Evolutionary conservation across 139 green algal genomes (phyloP), one percentile per base, ranked within the genome.

Genomic region (Trebouxia sp.): DNA sequence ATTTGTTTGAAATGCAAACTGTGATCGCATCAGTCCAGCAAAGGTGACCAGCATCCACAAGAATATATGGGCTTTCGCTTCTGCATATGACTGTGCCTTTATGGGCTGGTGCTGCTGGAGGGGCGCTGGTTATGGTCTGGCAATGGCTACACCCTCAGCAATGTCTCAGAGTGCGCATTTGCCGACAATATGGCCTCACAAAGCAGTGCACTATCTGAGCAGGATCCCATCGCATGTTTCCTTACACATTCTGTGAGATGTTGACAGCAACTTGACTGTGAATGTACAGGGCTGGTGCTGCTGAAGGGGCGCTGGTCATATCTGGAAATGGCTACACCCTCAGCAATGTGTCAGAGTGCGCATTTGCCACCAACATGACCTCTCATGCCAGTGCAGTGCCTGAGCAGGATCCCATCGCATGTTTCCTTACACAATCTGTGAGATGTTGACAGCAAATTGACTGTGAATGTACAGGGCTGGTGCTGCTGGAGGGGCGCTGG

Each of bases 281-380:
- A n/a, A n/a, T 9, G 6, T 69, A 30, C 28, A 69, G 58, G 39
- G 58, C 58, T 69, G 58, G 58, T 24, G 58, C 24, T 17, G 22
- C 20, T 5, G 58, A 30, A 41, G 58, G 58, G 11, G 58, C 58
- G 10, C 58, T 69, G 8, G 58, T 30, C 58, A 69, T 69, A 28
- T 69, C 28, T 43, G 58, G 58, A 3, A 69, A 69, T 69, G 58
- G 58, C 30, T 69, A 69, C 30, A 69, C 58, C 58, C 58, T 69
- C 58, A 69, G n/a, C 58, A 69, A 69, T 20, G 24, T 69, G 7
- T 69, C 58, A 7, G 0, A 22, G 24, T 69, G 30, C 9, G 24
- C 30, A 10, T 69, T 69, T 41, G 28, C 28, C 7, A 42, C 58
- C 58, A 69, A 69, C 30, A 69, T 30, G 24, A 30, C 58, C 24